Evolutionary conservation across 148 eudicot genomes (phyloP), one percentile per base, ranked within the genome.

Genomic region (Vaccinium macrocarpon): DNA sequence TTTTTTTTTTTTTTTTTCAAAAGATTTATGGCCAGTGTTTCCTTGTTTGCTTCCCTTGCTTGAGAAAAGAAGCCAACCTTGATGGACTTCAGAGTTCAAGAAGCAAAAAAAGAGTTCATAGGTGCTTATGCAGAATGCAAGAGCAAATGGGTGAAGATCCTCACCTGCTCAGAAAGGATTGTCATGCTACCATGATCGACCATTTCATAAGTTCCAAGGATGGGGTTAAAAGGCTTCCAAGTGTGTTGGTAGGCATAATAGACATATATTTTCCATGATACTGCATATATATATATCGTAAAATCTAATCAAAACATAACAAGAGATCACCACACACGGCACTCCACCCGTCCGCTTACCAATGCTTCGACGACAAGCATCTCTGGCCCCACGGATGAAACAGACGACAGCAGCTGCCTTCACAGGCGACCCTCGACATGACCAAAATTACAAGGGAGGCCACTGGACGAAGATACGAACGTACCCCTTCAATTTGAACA

Each of bases 141-240:
- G 38, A 78, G 56, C 32, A 57, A 21, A 80, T 3, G 29, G 29
- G 61, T 13, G 32, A 35, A 27, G 74, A 64, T 76, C 79, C 32
- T 85, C 81, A 94, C 98, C 93, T 95, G 98, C 86, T 95, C 98
- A 51, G 98, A 82, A 49, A 95, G 82, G 85, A 95, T 94, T 80
- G 92, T 88, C 25, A 95, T 87, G 81, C 96, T 96, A 84, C 88
- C 90, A 87, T 95, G 95, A 91, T 95, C 93, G 52, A 85, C 92
- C 93, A 93, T 84, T 88, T 95, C 97, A 90, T 92, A 95, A 51
- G 98, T 95, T 87, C 94, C 98, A 42, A 94, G 97, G 88, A 95
- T 94, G 83, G 98, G 98, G 84, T 95, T 95, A 81, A 95, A 95
- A 53, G 98, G 98, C 95, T 95, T 95, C 98, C 98, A 95, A 76